Evolutionary conservation across 164 flowering plant genomes (phyloP).

Genomic region (Nymphaea colorata): DNA sequence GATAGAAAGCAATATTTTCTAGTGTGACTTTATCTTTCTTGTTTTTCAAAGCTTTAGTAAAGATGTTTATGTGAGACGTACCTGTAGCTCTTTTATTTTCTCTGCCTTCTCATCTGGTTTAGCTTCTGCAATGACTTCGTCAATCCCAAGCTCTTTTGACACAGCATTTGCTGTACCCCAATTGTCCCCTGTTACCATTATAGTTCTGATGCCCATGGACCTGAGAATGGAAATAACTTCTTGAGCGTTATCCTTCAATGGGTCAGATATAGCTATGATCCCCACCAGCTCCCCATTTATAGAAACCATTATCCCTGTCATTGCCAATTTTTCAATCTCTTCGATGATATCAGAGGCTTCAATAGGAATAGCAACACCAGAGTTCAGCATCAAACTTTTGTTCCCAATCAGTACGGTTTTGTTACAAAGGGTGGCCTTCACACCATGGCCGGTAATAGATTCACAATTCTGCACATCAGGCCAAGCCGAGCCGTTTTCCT

Average conservation of each 20-base stretch:
- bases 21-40: neutral
- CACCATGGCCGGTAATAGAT: constrained; percentile 68
- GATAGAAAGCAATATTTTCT: neutral
- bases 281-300: constrained; percentile 49
- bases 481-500: constrained; percentile 38
- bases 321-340: constrained; percentile 63
- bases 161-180: constrained; percentile 84
- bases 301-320: constrained; percentile 69
- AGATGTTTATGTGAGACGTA: constrained; percentile 2
- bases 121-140: constrained; percentile 68
- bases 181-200: constrained; percentile 91
- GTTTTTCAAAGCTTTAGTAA: neutral
- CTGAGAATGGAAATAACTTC: constrained; percentile 69
- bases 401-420: constrained; percentile 70
- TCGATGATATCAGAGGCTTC: constrained; percentile 53
- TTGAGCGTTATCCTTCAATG: constrained; percentile 64
- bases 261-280: constrained; percentile 69
- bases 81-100: constrained; percentile 72
- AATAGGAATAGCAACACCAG: constrained; percentile 30
- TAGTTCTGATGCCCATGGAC: constrained; percentile 60
- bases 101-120: constrained; percentile 80
- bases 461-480: constrained; percentile 48
- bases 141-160: constrained; percentile 71
- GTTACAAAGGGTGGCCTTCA: constrained; percentile 47
- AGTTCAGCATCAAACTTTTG: constrained; percentile 54